Percentiles rank a stretch among this genome's conserved stretches.
Conservation (phyloP, 192 early-diverging fungal genomes). For the Cladochytrium replicatum region DNA sequence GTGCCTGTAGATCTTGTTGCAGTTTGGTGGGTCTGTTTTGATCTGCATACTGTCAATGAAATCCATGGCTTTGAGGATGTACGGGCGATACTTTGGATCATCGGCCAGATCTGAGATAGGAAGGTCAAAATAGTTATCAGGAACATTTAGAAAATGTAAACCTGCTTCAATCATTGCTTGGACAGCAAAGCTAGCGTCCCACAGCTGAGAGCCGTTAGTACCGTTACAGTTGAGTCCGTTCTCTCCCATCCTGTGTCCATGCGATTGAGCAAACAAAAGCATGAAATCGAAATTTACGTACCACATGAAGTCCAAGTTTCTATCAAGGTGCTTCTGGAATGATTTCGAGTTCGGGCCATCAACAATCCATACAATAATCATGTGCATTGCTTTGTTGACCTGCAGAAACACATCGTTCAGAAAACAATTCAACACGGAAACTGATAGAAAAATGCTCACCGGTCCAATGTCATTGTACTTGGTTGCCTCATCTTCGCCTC, state of each 20-base stretch:
- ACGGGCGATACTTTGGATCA: slow-evolving; percentile 54
- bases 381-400: slow-evolving; percentile 87
- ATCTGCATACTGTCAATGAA: slow-evolving; percentile 89
- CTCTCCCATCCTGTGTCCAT: slow-evolving; percentile 40
- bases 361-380: slow-evolving; percentile 74
- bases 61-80: slow-evolving; percentile 56
- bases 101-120: slow-evolving; percentile 47
- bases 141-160: background rate
- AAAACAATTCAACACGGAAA: slow-evolving; percentile 1
- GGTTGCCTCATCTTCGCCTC: slow-evolving; percentile 84
- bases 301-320: slow-evolving; percentile 85
- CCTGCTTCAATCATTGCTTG: slow-evolving; percentile 73
- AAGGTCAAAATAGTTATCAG: background rate
- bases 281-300: background rate
- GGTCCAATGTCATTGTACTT: slow-evolving; percentile 84
- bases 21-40: slow-evolving; percentile 56
- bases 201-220: slow-evolving; percentile 94
- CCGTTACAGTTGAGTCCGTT: slow-evolving; percentile 92
- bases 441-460: slow-evolving; percentile 19
- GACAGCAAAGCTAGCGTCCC: slow-evolving; percentile 84
- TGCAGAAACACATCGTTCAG: slow-evolving; percentile 3
- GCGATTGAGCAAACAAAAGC: background rate
- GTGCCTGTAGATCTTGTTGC: slow-evolving; percentile 68
- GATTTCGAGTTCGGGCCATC: slow-evolving; percentile 75
- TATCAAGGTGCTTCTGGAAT: slow-evolving; percentile 62